A percentile compares a stretch with the other conserved stretches of the same genome.
These are phyloP conservation scores for Kentomonas sorsogonicus DNA, from an alignment of 208 protist species.

Conservation along the genomic window DNA sequence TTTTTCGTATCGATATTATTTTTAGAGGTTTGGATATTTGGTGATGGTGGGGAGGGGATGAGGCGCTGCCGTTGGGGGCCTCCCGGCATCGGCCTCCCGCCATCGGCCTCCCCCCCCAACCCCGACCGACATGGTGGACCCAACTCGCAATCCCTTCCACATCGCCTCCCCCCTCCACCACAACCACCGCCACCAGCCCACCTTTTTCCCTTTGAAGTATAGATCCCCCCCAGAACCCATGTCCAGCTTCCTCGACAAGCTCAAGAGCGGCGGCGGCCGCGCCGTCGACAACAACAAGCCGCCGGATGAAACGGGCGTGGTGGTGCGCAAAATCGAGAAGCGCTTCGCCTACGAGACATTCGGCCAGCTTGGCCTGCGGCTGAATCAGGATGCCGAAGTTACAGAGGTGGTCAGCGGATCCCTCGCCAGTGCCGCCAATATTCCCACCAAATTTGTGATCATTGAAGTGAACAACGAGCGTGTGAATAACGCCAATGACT, in stretches of 20 bases:
- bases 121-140: too few species aligned
- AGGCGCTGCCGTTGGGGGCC: too few species aligned
- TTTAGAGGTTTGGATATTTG: too few species aligned
- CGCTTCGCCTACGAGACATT: conserved; percentile 39
- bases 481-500: conserved; percentile 50
- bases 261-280: conserved; percentile 38
- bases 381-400: conserved; percentile 73
- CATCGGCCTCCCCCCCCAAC: too few species aligned
- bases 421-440: conserved; percentile 47
- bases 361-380: conserved; percentile 49
- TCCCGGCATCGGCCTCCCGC: too few species aligned
- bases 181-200: too few species aligned
- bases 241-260: conserved; percentile 61
- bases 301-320: conserved; percentile 45
- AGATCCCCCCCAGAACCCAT: too few species aligned
- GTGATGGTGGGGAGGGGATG: too few species aligned
- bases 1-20: too few species aligned
- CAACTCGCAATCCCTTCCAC: too few species aligned
- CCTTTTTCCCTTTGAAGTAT: too few species aligned
- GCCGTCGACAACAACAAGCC: conserved; percentile 55
- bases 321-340: conserved; percentile 52
- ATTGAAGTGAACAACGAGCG: conserved; percentile 72
- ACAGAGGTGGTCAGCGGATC: conserved; percentile 31
- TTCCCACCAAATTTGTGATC: conserved; percentile 60
- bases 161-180: too few species aligned